phyloP scores from a whole-genome alignment of 371 early-diverging fungal species.

The Circinella minor region DNA sequence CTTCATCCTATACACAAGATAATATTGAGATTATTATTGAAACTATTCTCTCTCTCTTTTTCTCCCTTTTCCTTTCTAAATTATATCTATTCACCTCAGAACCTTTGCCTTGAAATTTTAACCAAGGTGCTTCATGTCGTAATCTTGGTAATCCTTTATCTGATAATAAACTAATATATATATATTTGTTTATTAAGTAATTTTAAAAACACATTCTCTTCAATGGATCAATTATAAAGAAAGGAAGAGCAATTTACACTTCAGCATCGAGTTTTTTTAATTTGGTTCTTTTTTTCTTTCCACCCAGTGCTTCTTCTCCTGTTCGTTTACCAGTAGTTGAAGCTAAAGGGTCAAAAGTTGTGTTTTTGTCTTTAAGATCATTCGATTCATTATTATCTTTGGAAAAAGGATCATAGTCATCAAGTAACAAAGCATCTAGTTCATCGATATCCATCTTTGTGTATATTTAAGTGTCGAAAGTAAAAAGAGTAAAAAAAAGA shows the following conservation, averaged over 20 bases:
- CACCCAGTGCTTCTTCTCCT: background rate
- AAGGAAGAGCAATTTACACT: conserved; percentile 5
- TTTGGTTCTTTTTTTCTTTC: conserved; percentile 1
- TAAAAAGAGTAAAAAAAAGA: background rate
- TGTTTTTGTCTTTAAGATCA: background rate
- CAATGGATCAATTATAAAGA: background rate
- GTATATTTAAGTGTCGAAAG: background rate
- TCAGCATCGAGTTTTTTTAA: conserved; percentile 18
- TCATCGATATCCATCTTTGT: conserved; percentile 16
- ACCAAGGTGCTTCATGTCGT: conserved; percentile 27
- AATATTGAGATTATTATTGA: background rate
- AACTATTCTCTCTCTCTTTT: background rate
- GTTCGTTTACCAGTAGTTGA: background rate
- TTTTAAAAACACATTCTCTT: background rate
- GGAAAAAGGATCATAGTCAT: conserved; percentile 19
- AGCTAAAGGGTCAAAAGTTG: conserved; percentile 18
- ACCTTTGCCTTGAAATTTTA: conserved; percentile 39
- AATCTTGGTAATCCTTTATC: conserved; percentile 32
- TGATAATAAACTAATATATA: conserved; percentile 25
- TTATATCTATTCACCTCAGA: conserved; percentile 27
- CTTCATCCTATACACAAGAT: conserved; percentile 25
- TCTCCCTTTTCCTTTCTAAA: no score
- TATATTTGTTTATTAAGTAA: background rate
- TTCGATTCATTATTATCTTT: conserved; percentile 4
- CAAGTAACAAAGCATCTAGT: conserved; percentile 16